Percentiles rank a stretch among this genome's conserved stretches.
phyloP scores from a whole-genome alignment of 305 asterid genomes.

The Fraxinus xanthoxyloides region DNA sequence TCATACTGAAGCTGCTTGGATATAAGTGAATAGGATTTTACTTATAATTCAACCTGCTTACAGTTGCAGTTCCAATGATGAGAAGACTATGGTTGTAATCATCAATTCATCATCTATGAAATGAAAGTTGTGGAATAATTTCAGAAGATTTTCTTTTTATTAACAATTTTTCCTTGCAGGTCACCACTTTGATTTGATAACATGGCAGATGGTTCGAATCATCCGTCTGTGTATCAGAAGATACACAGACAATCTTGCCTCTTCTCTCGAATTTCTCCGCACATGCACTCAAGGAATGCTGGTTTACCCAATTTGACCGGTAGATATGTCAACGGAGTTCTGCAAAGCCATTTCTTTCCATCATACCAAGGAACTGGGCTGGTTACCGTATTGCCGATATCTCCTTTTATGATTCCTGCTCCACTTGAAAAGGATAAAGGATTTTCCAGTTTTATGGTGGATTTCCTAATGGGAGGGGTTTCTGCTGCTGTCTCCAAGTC shows the following conservation, averaged over 20 bases:
- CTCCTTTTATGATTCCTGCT: neutral
- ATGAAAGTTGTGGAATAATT: neutral
- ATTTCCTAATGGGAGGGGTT: neutral
- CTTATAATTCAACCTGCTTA: neutral
- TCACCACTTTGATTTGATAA: neutral
- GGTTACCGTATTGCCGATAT: neutral
- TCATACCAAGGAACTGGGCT: neutral
- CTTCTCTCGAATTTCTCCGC: neutral
- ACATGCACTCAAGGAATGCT: neutral
- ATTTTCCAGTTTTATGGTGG: neutral
- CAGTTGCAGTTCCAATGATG: neutral
- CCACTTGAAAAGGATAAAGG: neutral
- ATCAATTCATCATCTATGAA: neutral
- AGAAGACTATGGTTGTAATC: neutral
- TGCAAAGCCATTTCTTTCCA: neutral
- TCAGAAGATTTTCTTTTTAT: neutral
- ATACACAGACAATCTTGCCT: neutral
- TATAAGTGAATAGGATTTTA: neutral
- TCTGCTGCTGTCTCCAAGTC: neutral
- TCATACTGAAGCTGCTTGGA: neutral
- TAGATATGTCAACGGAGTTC: neutral
- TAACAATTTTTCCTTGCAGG: neutral
- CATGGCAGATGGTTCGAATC: neutral
- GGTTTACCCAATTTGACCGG: neutral
- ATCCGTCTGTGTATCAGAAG: neutral